Conservation (phyloP, 495 filamentous ascomycete genomes). For the Podospora conica region DNA sequence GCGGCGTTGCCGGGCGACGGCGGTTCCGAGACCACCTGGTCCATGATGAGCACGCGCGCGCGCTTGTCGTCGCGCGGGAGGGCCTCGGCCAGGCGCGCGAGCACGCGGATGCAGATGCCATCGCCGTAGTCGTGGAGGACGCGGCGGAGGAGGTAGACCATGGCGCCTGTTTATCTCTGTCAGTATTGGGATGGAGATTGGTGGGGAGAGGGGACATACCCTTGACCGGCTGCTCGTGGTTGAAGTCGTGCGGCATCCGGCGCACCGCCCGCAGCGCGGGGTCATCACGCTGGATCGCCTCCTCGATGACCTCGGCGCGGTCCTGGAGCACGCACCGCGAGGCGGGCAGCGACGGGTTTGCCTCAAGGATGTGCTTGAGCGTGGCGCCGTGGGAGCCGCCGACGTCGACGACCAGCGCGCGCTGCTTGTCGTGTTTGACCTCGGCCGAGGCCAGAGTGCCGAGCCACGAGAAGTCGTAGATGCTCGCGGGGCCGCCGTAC, state of each 20-base stretch:
- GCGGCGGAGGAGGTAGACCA: conserved; percentile 40
- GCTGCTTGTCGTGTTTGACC: background rate
- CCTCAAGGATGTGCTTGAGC: conserved; percentile 27
- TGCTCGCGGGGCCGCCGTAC: conserved; percentile 8
- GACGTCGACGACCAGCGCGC: conserved; percentile 38
- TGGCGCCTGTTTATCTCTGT: conserved; percentile 28
- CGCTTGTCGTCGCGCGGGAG: conserved; percentile 20
- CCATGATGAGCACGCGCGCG: conserved; percentile 13
- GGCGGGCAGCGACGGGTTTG: conserved; percentile 21
- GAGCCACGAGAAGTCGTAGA: conserved; percentile 14
- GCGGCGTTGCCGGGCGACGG: conserved; percentile 5
- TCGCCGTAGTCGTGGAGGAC: conserved; percentile 46
- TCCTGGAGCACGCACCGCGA: conserved; percentile 39
- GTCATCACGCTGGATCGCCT: conserved; percentile 11
- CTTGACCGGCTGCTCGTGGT: conserved; percentile 33
- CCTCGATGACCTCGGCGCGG: conserved; percentile 28
- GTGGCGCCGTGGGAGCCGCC: conserved; percentile 40
- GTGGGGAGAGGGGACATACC: conserved; percentile 4
- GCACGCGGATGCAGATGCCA: conserved; percentile 23
- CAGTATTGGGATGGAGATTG: background rate
- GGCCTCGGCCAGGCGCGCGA: conserved; percentile 28
- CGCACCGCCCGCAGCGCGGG: conserved; percentile 18
- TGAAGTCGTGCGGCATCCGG: conserved; percentile 29
- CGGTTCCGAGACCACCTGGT: conserved; percentile 5
- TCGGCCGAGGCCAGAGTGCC: conserved; percentile 9